phyloP scores from a whole-genome alignment of 2,329 filamentous ascomycete genomes.

The Gremmenia infestans region DNA sequence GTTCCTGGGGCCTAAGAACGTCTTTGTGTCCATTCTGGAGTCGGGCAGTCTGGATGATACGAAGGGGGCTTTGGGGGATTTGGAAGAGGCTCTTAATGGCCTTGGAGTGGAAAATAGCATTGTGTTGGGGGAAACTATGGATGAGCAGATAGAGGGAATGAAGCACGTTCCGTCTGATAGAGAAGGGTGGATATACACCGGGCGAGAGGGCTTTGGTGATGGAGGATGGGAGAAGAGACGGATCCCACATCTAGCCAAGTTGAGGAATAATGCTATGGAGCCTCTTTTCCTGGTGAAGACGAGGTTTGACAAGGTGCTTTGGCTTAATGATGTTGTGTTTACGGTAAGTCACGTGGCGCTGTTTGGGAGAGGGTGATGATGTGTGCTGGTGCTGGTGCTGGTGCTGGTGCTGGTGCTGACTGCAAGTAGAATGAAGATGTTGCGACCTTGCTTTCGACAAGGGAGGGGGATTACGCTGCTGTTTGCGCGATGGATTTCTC shows the following conservation, averaged over 20 bases:
- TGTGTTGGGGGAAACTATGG: slow-evolving; percentile 12
- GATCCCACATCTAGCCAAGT: slow-evolving; percentile 61
- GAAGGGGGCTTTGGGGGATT: slow-evolving; percentile 52
- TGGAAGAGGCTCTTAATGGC: slow-evolving; percentile 49
- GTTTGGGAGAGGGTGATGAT: background rate
- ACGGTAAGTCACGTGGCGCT: slow-evolving; percentile 37
- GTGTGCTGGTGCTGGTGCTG: no score
- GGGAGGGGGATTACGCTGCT: slow-evolving; percentile 53
- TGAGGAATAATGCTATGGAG: slow-evolving; percentile 58
- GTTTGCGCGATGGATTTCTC: slow-evolving; percentile 59
- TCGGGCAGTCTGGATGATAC: slow-evolving; percentile 66
- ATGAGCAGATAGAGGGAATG: slow-evolving; percentile 15
- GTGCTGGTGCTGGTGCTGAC: background rate
- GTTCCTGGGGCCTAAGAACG: slow-evolving; percentile 55
- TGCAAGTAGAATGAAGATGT: slow-evolving; percentile 48
- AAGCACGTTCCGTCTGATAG: slow-evolving; percentile 13
- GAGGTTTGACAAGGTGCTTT: slow-evolving; percentile 51
- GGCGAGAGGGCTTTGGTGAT: slow-evolving; percentile 37
- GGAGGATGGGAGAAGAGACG: slow-evolving; percentile 39
- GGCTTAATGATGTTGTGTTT: slow-evolving; percentile 61
- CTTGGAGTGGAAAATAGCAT: slow-evolving; percentile 40
- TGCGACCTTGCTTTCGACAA: slow-evolving; percentile 50
- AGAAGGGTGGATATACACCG: slow-evolving; percentile 60
- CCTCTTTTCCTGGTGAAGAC: slow-evolving; percentile 8
- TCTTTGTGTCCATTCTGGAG: slow-evolving; percentile 64